phyloP scores from a whole-genome alignment of 805 yeast species.

The Wickerhamiella sergipiensis region DNA sequence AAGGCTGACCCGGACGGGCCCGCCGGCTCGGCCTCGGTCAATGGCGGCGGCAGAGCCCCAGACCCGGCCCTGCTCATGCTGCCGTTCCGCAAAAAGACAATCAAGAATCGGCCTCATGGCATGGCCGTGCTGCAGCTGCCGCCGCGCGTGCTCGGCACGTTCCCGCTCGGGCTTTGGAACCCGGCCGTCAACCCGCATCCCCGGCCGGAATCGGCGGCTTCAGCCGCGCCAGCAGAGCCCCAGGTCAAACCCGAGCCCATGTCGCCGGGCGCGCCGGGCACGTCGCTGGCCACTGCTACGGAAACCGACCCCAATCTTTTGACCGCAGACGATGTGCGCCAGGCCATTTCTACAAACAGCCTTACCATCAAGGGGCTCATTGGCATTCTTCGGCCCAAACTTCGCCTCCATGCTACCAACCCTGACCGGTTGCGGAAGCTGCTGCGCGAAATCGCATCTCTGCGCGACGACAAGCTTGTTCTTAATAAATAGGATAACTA shows the following conservation, averaged over 20 bases:
- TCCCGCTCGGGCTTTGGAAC: slow-evolving; percentile 79
- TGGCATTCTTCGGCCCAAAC: slow-evolving; percentile 43
- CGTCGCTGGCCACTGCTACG: slow-evolving; percentile 21
- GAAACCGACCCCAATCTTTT: slow-evolving; percentile 29
- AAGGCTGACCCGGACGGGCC: slow-evolving; percentile 24
- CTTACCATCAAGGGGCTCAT: slow-evolving; percentile 51
- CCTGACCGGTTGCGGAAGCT: slow-evolving; percentile 43
- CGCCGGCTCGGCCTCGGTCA: slow-evolving; percentile 8
- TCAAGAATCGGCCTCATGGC: slow-evolving; percentile 36
- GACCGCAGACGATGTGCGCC: slow-evolving; percentile 60
- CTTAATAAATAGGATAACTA: slow-evolving; percentile 9
- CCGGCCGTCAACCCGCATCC: slow-evolving; percentile 32
- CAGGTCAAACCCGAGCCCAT: background rate
- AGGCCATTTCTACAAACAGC: slow-evolving; percentile 34
- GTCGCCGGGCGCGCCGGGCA: slow-evolving; percentile 21
- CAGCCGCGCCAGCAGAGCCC: slow-evolving; percentile 6
- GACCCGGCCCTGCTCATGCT: slow-evolving; percentile 19
- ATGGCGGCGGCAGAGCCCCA: slow-evolving; percentile 1
- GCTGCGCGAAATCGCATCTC: slow-evolving; percentile 43
- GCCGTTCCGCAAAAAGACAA: slow-evolving; percentile 22
- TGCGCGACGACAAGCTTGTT: slow-evolving; percentile 32
- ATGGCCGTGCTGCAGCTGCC: slow-evolving; percentile 53
- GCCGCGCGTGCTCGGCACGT: slow-evolving; percentile 41
- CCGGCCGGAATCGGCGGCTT: slow-evolving; percentile 17
- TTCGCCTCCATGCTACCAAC: slow-evolving; percentile 50